These are phyloP conservation scores for Nakazawaea populi DNA, from an alignment of 805 yeast genomes.

Conservation along the genomic window DNA sequence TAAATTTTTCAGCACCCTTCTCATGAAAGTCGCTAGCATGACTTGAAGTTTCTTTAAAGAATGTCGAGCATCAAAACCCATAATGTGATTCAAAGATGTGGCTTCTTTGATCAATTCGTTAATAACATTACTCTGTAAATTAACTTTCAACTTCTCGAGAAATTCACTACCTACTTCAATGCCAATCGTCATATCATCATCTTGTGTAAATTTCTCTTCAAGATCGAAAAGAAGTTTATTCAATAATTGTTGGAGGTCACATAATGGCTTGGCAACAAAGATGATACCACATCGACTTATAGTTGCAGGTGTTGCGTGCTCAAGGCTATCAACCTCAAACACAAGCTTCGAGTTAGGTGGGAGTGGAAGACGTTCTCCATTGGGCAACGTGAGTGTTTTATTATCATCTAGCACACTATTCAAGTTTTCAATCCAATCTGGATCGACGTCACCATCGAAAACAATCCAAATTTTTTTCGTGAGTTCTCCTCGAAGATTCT, in stretches of 20 bases:
- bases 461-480: slow-evolving; percentile 64
- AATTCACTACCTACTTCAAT: background rate
- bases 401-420: slow-evolving; percentile 92
- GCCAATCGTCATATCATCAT: too few relatives aligned
- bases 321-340: slow-evolving; percentile 69
- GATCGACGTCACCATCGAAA: slow-evolving; percentile 91
- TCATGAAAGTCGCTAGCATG: slow-evolving; percentile 31
- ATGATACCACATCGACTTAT: slow-evolving; percentile 89
- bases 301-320: slow-evolving; percentile 82
- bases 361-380: slow-evolving; percentile 75
- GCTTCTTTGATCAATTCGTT: slow-evolving; percentile 22
- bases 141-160: background rate
- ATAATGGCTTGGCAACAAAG: slow-evolving; percentile 45
- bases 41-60: slow-evolving; percentile 33
- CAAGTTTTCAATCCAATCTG: slow-evolving; percentile 86
- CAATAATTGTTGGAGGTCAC: slow-evolving; percentile 10
- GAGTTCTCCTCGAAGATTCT: slow-evolving; percentile 54
- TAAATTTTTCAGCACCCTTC: slow-evolving; percentile 16
- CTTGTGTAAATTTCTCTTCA: background rate
- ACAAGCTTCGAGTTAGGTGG: slow-evolving; percentile 59
- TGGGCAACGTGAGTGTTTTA: slow-evolving; percentile 72
- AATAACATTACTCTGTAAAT: slow-evolving; percentile 10
- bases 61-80: slow-evolving; percentile 37
- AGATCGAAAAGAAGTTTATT: slow-evolving; percentile 13
- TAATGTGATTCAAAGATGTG: slow-evolving; percentile 36